phyloP scores from a whole-genome alignment of 73 alveolate genomes.

The Paramecium biaurelia region DNA sequence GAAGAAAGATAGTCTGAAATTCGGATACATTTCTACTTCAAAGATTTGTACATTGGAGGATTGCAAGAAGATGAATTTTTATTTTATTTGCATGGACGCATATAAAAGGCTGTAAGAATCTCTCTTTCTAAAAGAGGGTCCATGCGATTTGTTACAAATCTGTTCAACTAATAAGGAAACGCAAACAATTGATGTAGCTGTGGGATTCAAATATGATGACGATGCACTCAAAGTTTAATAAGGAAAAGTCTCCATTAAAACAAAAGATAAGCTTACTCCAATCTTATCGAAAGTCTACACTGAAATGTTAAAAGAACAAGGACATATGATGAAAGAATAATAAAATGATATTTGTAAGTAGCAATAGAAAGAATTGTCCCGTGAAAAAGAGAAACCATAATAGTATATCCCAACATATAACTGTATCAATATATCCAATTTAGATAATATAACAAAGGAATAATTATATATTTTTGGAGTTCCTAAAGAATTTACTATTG shows the following conservation, averaged over 20 bases:
- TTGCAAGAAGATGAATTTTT: constrained; percentile 23
- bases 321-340: background rate
- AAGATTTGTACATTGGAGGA: constrained; percentile 42
- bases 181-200: constrained; percentile 39
- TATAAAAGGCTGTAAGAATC: constrained; percentile 16
- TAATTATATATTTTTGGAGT: background rate
- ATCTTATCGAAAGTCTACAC: constrained; percentile 13
- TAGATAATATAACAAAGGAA: constrained; percentile 13
- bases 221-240: constrained; percentile 13
- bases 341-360: background rate
- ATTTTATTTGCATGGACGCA: background rate
- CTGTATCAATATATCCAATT: background rate
- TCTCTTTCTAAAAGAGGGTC: constrained; percentile 38
- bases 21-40: constrained; percentile 4
- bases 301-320: constrained; percentile 1
- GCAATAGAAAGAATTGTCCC: background rate
- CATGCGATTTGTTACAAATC: constrained; percentile 2
- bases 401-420: constrained; percentile 13
- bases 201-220: constrained; percentile 43
- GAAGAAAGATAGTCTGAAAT: constrained; percentile 28
- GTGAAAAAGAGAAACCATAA: background rate
- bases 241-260: background rate
- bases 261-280: background rate
- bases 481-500: constrained; percentile 19
- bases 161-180: background rate